A percentile compares a stretch with the other conserved stretches of the same genome.
phyloP scores from a whole-genome alignment of 352 stramenopile genomes.

The Globisporangium parvum region DNA sequence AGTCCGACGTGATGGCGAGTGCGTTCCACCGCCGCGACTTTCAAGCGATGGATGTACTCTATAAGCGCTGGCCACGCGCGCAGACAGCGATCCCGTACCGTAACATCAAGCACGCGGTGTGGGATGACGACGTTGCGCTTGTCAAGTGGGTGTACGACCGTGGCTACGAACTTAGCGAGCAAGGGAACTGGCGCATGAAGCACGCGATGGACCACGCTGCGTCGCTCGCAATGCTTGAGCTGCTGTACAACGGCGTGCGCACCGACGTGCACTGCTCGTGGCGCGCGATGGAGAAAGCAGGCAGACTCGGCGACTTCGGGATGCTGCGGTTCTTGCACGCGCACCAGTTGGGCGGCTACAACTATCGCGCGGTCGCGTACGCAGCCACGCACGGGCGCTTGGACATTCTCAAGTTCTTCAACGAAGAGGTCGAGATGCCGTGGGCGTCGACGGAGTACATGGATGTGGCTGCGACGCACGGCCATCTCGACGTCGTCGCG shows the following conservation, averaged over 20 bases:
- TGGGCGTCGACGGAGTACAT: background rate
- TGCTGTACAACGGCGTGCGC: background rate
- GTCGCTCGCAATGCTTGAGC: slow-evolving; percentile 3
- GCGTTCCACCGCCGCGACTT: background rate
- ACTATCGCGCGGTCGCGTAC: background rate
- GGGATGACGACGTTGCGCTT: background rate
- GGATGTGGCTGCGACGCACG: background rate
- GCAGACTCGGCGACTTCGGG: background rate
- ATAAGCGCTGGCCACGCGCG: background rate
- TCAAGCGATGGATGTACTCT: background rate
- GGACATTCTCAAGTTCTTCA: background rate
- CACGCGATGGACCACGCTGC: slow-evolving; percentile 2
- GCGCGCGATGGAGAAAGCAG: background rate
- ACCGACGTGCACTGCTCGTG: background rate
- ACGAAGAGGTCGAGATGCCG: background rate
- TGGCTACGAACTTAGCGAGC: background rate
- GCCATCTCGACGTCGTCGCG: background rate
- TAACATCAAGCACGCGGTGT: background rate
- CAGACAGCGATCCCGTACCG: background rate
- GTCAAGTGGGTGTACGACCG: slow-evolving; percentile 3
- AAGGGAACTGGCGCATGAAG: background rate
- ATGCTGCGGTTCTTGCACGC: background rate
- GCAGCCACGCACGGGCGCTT: background rate
- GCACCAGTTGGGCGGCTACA: background rate
- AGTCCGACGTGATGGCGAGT: background rate